phyloP scores from a whole-genome alignment of 1,284 basidiomycete genomes.

The Erythrobasidium hasegawianum region DNA sequence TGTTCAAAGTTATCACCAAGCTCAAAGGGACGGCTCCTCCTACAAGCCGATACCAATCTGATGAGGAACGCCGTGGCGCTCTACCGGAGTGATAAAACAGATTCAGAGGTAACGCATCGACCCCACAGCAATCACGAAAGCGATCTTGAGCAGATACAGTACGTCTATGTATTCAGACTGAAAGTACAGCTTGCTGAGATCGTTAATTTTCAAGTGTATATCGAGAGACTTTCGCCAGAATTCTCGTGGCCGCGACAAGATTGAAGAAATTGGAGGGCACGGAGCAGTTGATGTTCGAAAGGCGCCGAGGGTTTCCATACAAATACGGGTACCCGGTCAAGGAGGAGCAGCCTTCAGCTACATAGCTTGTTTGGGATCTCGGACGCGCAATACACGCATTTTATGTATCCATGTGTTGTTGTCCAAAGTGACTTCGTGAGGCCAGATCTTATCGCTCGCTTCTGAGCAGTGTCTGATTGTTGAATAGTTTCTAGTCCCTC shows the following conservation, averaged over 20 bases:
- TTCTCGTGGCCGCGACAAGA: conserved; percentile 48
- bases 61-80: conserved; percentile 4
- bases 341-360: no score
- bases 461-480: no score
- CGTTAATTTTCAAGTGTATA: conserved; percentile 44
- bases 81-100: not conserved
- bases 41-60: conserved; percentile 5
- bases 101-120: not conserved
- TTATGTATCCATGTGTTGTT: no score
- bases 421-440: no score
- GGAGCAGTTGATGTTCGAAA: conserved; percentile 48
- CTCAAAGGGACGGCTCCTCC: conserved; percentile 48
- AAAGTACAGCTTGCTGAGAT: conserved; percentile 4
- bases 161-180: not conserved
- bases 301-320: conserved; percentile 37
- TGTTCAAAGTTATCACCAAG: conserved; percentile 29
- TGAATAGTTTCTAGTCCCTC: no score
- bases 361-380: no score
- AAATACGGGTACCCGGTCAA: no score
- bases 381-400: no score
- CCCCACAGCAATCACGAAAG: no score
- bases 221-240: conserved; percentile 49
- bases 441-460: no score
- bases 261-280: conserved; percentile 49
- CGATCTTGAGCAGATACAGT: not conserved